Evolutionary conservation across 768 basidiomycete genomes (phyloP).

Genomic region (Porpolomopsis calyptriformis): DNA sequence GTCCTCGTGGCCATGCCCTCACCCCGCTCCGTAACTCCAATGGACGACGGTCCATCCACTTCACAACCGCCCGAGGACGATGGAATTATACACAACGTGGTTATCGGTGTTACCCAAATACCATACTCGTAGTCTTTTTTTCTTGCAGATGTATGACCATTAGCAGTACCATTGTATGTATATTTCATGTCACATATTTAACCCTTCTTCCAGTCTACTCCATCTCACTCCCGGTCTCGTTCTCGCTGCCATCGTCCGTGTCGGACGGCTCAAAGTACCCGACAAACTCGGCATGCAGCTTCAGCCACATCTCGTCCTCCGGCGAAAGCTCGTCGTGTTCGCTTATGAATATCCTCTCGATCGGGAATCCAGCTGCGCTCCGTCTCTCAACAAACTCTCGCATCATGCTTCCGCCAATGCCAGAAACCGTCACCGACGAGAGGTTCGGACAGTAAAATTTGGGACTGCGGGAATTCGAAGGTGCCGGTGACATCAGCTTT

Average conservation of each 20-base stretch:
- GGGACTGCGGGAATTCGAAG: slow-evolving; percentile 8
- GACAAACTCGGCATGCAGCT: slow-evolving; percentile 36
- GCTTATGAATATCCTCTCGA: slow-evolving; percentile 40
- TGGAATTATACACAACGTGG: slow-evolving; percentile 38
- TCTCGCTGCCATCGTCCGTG: slow-evolving; percentile 34
- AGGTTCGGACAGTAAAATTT: slow-evolving; percentile 41
- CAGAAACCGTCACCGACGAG: slow-evolving; percentile 35
- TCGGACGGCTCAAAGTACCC: slow-evolving; percentile 50
- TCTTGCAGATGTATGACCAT: too few relatives aligned
- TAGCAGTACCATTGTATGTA: too few relatives aligned
- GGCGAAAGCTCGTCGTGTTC: slow-evolving; percentile 30
- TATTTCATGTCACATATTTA: slow-evolving; percentile 11
- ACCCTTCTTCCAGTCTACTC: neutral
- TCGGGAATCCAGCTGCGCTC: slow-evolving; percentile 30
- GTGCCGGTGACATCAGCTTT: slow-evolving; percentile 11
- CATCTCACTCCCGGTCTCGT: slow-evolving; percentile 16
- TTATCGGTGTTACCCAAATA: slow-evolving; percentile 36
- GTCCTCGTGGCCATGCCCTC: slow-evolving; percentile 52
- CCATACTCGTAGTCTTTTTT: slow-evolving; percentile 18
- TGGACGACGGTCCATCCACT: slow-evolving; percentile 12
- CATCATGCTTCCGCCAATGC: slow-evolving; percentile 31
- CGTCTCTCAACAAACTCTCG: slow-evolving; percentile 35
- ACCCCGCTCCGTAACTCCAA: slow-evolving; percentile 10
- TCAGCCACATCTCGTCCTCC: slow-evolving; percentile 42
- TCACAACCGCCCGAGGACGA: slow-evolving; percentile 18